Conservation (phyloP, 2,329 filamentous ascomycete genomes). For the Fusarium sp. region DNA sequence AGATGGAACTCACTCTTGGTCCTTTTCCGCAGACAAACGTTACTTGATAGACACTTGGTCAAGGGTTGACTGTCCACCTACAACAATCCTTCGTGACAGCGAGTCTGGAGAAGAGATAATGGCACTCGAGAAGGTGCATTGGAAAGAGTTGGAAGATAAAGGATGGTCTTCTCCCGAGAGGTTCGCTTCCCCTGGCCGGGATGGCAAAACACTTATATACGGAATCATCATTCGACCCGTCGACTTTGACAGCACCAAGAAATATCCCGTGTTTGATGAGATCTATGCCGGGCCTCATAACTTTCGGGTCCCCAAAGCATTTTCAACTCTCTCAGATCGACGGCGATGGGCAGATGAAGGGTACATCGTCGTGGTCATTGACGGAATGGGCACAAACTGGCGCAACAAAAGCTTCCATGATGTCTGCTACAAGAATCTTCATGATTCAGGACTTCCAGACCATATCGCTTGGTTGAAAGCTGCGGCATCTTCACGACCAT, state of each 20-base stretch:
- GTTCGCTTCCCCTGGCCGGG: constrained; percentile 41
- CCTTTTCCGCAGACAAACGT: constrained; percentile 30
- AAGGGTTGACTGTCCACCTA: constrained; percentile 38
- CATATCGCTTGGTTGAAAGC: constrained; percentile 45
- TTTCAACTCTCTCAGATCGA: constrained; percentile 24
- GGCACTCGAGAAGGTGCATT: constrained; percentile 19
- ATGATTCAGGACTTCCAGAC: constrained; percentile 44
- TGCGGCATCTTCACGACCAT: constrained; percentile 41
- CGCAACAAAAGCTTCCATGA: constrained; percentile 45
- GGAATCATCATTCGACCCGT: constrained; percentile 42
- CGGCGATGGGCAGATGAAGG: constrained; percentile 43
- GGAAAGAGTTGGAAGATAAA: constrained; percentile 4
- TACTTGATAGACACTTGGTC: constrained; percentile 43
- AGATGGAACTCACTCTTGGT: constrained; percentile 43
- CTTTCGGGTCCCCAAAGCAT: constrained; percentile 41
- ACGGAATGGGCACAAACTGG: constrained; percentile 48
- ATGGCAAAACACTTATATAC: constrained; percentile 40
- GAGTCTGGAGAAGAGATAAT: constrained; percentile 26
- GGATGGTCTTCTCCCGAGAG: constrained; percentile 36
- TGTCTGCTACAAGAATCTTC: constrained; percentile 44
- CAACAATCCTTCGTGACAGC: constrained; percentile 29
- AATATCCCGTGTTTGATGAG: constrained; percentile 44
- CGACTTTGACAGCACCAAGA: constrained; percentile 37
- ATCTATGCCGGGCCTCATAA: constrained; percentile 45
- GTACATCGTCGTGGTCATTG: constrained; percentile 44